A percentile compares a stretch with the other conserved stretches of the same genome.
Evolutionary conservation across 148 eudicot species (phyloP).

Genomic region (Amaranthus cruentus): DNA sequence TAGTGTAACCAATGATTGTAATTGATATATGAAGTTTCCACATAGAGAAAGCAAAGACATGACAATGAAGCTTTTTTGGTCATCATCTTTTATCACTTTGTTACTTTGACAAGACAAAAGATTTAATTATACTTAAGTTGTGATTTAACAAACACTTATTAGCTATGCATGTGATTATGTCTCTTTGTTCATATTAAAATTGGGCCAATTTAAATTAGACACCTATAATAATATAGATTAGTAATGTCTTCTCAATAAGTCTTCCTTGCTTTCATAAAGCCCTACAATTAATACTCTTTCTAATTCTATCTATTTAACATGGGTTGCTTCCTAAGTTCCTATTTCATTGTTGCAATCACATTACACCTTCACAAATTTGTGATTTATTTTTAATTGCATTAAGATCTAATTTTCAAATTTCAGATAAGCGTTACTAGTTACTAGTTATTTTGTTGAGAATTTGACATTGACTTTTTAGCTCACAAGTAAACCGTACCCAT

Average conservation of each 20-base stretch:
- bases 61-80: conserved; percentile 25
- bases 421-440: too few species aligned
- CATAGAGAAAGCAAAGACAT: conserved; percentile 32
- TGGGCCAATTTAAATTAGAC: conserved; percentile 31
- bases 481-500: too few species aligned
- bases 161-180: conserved; percentile 74
- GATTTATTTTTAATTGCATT: too few species aligned
- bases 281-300: conserved; percentile 2
- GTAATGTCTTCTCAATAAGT: conserved; percentile 41
- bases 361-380: not conserved
- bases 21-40: conserved; percentile 29
- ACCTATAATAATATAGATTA: conserved; percentile 4
- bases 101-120: conserved; percentile 45
- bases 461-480: too few species aligned
- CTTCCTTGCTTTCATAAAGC: not conserved
- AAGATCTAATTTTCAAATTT: too few species aligned
- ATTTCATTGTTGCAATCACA: not conserved
- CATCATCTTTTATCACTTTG: conserved; percentile 31
- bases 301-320: conserved; percentile 22
- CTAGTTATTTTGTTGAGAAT: too few species aligned
- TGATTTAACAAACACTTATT: conserved; percentile 54
- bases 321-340: conserved; percentile 36
- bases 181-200: conserved; percentile 25
- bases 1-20: conserved; percentile 20
- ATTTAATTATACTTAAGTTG: conserved; percentile 34